These are phyloP conservation scores for Coleophoma eucalyptorum DNA, from an alignment of 2,329 filamentous ascomycete species.

Conservation along the genomic window DNA sequence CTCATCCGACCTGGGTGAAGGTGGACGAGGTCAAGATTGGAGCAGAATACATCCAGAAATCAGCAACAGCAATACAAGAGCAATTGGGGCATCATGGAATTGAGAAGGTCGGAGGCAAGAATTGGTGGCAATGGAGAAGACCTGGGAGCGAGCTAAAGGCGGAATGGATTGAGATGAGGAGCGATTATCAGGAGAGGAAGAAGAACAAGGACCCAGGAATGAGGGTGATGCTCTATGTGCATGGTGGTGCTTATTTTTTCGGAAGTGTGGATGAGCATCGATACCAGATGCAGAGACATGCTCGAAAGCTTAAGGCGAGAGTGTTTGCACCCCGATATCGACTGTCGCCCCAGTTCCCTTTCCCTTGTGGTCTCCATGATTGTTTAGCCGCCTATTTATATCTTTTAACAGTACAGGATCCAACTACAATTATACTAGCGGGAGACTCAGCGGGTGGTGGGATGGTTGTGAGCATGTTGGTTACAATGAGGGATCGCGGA, in stretches of 20 bases:
- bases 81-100: constrained; percentile 79
- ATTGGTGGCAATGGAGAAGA: constrained; percentile 88
- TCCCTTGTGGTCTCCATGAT: constrained; percentile 88
- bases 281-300: constrained; percentile 97
- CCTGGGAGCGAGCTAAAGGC: constrained; percentile 64
- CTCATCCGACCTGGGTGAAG: constrained; percentile 82
- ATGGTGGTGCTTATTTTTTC: constrained; percentile 94
- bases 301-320: constrained; percentile 85
- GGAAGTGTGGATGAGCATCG: constrained; percentile 94
- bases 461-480: constrained; percentile 78
- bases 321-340: constrained; percentile 86
- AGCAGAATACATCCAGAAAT: constrained; percentile 55
- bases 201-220: constrained; percentile 55
- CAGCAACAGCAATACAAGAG: constrained; percentile 63
- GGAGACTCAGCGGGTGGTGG: constrained; percentile 94
- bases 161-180: constrained; percentile 96
- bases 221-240: constrained; percentile 88
- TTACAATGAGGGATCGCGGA: constrained; percentile 76
- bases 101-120: constrained; percentile 70
- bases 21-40: constrained; percentile 66
- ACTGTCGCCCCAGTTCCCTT: constrained; percentile 89
- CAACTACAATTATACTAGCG: constrained; percentile 79
- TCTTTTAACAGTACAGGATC: constrained; percentile 71
- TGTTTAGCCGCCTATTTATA: constrained; percentile 85
- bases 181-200: constrained; percentile 71